phyloP scores from a whole-genome alignment of 768 basidiomycete species.

The Psilocybe sp. region DNA sequence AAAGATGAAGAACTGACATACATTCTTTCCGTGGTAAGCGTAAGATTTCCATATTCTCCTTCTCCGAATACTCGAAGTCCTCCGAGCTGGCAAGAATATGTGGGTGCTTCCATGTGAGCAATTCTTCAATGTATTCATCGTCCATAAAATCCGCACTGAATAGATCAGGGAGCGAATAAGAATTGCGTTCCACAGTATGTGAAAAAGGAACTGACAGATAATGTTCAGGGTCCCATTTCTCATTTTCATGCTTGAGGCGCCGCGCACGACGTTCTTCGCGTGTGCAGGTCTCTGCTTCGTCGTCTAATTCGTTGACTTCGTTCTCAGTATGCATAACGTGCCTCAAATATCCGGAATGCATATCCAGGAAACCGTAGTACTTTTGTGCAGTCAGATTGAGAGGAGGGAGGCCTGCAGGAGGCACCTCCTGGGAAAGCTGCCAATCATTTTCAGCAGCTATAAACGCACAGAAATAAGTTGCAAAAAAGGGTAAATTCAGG shows the following conservation, averaged over 20 bases:
- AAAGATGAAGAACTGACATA: conserved; percentile 22
- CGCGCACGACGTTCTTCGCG: conserved; percentile 47
- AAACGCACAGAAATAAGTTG: conserved; percentile 5
- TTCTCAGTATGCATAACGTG: conserved; percentile 75
- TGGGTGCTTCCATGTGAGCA: conserved; percentile 67
- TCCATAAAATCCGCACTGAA: conserved; percentile 79
- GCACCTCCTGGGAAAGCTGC: conserved; percentile 66
- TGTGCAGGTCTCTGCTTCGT: conserved; percentile 57
- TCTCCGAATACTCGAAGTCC: conserved; percentile 60
- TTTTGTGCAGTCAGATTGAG: conserved; percentile 41
- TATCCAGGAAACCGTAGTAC: conserved; percentile 75
- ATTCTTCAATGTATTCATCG: conserved; percentile 69
- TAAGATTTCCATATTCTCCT: conserved; percentile 68
- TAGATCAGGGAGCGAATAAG: conserved; percentile 6
- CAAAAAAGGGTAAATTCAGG: background rate
- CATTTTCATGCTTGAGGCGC: conserved; percentile 62
- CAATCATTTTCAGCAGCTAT: conserved; percentile 77
- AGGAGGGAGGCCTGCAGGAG: conserved; percentile 32
- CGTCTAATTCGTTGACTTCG: conserved; percentile 78
- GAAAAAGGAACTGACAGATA: conserved; percentile 64
- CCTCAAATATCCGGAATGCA: conserved; percentile 71
- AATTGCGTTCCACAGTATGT: background rate
- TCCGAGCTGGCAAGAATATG: conserved; percentile 26
- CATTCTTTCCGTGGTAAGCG: conserved; percentile 55
- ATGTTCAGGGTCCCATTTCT: conserved; percentile 81